Conservation (phyloP, 2,329 filamentous ascomycete genomes). For the Stachybotrys chartarum region DNA sequence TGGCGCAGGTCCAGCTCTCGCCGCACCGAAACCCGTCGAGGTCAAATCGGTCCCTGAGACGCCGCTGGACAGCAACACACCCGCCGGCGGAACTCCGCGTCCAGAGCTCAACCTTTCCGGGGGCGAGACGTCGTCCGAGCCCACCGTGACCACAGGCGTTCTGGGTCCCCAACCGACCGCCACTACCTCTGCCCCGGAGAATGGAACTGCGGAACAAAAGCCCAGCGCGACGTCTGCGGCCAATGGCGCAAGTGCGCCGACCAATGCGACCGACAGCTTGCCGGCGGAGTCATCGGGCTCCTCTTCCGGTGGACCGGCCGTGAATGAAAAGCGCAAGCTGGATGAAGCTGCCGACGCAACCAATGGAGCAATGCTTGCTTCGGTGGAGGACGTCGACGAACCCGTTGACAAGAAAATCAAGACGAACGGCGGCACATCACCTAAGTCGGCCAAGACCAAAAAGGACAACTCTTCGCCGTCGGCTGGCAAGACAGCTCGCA, state of each 20-base stretch:
- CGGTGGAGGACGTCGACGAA: constrained; percentile 13
- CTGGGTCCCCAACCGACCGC: constrained; percentile 14
- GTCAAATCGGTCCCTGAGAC: constrained; percentile 27
- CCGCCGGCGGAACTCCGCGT: constrained; percentile 25
- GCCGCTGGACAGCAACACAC: constrained; percentile 24
- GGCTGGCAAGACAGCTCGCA: constrained; percentile 29
- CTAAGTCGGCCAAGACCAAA: constrained; percentile 25
- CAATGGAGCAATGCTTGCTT: constrained; percentile 12
- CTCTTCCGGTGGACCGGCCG: constrained; percentile 9
- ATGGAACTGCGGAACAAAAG: constrained; percentile 8
- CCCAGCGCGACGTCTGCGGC: constrained; percentile 5
- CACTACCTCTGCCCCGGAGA: constrained; percentile 11
- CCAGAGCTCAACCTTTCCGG: constrained; percentile 25
- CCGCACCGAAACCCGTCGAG: constrained; percentile 25
- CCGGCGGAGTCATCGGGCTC: background rate
- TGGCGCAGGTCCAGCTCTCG: constrained; percentile 8
- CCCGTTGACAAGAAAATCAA: constrained; percentile 33
- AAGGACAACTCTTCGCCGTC: constrained; percentile 25
- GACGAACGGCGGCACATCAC: constrained; percentile 21
- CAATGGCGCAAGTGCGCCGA: constrained; percentile 9
- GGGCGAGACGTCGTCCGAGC: constrained; percentile 18
- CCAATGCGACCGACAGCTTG: constrained; percentile 4
- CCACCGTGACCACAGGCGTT: constrained; percentile 15
- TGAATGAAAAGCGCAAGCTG: constrained; percentile 33
- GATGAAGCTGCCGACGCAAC: constrained; percentile 10